Base-by-base conservation (phyloP, 2,329 filamentous ascomycete species). In the Tolypocladium endophyticum region DNA sequence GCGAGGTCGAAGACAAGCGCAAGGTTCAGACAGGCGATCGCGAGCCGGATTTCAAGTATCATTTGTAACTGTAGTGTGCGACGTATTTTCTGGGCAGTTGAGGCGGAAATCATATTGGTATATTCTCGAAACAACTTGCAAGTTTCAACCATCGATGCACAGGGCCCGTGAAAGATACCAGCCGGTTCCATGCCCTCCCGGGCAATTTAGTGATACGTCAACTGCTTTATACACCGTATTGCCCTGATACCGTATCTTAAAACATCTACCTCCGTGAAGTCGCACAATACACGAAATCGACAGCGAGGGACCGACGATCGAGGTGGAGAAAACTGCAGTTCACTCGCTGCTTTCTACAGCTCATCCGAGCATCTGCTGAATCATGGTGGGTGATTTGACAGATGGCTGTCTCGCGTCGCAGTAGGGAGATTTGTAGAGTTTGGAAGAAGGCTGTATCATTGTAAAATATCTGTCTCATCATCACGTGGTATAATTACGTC, bases 41-140 rank as follows among this genome's bases (percentile, higher is more conserved):
- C 25, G 78, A 73, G 41, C 60, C 79, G 58, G 77, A 80, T 58
- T 81, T 81, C 61, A 73, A 71, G 50, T 81, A 80, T 64, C 76
- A 78, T 65, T 58, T 71, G 18, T 73, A 63, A 43, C 4, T 45
- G 20, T 43, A 25, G 18, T 16, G 38, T 7, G 52, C 12, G 38
- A 55, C 41, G n/a, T 43, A 2, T 11, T 47, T 4, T 1, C 14
- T 28, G 16, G 1, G 23, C 45, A 14, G 12, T 6, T 14, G 14
- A 16, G 11, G 4, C 14, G 5, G 16, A 25, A 28, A 28, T 28
- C 28, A 47, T 47, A 12, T 28, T 30, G 25, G 25, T 30, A 20
- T 20, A 20, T 30, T 50, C 8, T 50, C 16, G 45, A 8, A 25
- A 1, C 16, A 20, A 16, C 16, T 50, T 25, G 3, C 14, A 28